These are phyloP conservation scores for Cylindrotheca closterium DNA, from an alignment of 108 stramenopile genomes.

Conservation along the genomic window DNA sequence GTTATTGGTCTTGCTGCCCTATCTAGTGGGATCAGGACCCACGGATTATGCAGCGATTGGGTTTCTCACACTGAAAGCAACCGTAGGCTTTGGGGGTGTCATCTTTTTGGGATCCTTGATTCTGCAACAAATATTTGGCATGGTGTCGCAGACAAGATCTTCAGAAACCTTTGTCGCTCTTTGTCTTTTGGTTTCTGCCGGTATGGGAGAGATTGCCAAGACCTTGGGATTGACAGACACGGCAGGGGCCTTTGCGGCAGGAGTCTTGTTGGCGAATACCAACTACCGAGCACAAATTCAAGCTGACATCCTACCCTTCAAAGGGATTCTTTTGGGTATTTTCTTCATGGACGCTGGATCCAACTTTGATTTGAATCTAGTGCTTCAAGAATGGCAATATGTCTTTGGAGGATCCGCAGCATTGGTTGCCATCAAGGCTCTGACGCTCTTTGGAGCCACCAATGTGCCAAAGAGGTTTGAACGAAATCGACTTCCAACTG, in stretches of 20 bases:
- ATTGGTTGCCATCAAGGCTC: conserved; percentile 49
- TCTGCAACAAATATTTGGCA: conserved; percentile 41
- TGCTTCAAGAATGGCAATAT: conserved; percentile 52
- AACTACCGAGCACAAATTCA: conserved; percentile 78
- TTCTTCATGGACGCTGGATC: conserved; percentile 82
- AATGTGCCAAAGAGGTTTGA: conserved; percentile 55
- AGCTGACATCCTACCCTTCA: conserved; percentile 75
- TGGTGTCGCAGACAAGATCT: conserved; percentile 56
- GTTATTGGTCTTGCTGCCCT: conserved; percentile 63
- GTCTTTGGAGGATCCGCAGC: conserved; percentile 51
- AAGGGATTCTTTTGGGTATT: conserved; percentile 70
- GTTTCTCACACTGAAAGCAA: conserved; percentile 65
- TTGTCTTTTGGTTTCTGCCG: conserved; percentile 58
- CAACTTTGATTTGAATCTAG: conserved; percentile 56
- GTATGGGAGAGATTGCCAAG: conserved; percentile 68
- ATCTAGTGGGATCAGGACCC: conserved; percentile 50
- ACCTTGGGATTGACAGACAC: conserved; percentile 66
- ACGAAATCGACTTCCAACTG: conserved; percentile 45
- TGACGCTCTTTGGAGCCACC: conserved; percentile 38
- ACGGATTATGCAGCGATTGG: conserved; percentile 59
- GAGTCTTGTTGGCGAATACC: conserved; percentile 73
- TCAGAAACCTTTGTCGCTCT: conserved; percentile 79
- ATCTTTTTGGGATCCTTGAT: conserved; percentile 52
- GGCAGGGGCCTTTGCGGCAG: conserved; percentile 80
- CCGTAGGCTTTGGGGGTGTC: conserved; percentile 62